A percentile compares a stretch with the other conserved stretches of the same genome.
Conservation (phyloP, 345 rosid species). For the Arabidopsis arenosa region DNA sequence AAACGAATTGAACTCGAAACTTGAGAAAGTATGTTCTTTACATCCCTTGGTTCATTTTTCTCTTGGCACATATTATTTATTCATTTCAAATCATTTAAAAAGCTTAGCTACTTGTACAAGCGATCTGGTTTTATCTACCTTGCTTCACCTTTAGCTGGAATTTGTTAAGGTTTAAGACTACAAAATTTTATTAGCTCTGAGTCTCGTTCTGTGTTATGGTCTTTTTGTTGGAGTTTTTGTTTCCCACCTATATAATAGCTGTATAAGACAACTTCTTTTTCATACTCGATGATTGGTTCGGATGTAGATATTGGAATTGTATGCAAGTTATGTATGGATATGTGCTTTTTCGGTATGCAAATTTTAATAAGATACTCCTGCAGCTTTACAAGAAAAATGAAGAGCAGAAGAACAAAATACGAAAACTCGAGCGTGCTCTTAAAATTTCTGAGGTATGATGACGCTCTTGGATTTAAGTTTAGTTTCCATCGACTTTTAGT, state of each 20-base stretch:
- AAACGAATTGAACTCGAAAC: conserved; percentile 54
- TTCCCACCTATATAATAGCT: background rate
- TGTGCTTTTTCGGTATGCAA: conserved; percentile 7
- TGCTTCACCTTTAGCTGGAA: background rate
- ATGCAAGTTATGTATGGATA: background rate
- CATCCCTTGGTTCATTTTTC: background rate
- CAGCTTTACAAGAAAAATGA: conserved; percentile 78
- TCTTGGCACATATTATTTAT: background rate
- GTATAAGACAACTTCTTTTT: background rate
- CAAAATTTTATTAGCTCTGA: background rate
- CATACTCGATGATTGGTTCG: background rate
- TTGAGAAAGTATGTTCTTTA: conserved; percentile 63
- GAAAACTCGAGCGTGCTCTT: conserved; percentile 89
- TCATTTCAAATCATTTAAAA: background rate
- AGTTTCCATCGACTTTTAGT: background rate
- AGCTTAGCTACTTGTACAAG: conserved; percentile 4
- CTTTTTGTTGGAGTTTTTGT: background rate
- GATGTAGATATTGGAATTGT: background rate
- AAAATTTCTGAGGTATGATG: conserved; percentile 78
- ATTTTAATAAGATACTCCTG: conserved; percentile 14
- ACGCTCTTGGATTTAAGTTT: conserved; percentile 2
- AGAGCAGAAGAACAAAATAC: conserved; percentile 76
- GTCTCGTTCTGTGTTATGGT: background rate
- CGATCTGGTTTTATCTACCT: background rate
- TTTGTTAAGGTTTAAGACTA: conserved; percentile 13